Conservation (phyloP, 2,329 filamentous ascomycete genomes). For the Cyphellophora attinorum region DNA sequence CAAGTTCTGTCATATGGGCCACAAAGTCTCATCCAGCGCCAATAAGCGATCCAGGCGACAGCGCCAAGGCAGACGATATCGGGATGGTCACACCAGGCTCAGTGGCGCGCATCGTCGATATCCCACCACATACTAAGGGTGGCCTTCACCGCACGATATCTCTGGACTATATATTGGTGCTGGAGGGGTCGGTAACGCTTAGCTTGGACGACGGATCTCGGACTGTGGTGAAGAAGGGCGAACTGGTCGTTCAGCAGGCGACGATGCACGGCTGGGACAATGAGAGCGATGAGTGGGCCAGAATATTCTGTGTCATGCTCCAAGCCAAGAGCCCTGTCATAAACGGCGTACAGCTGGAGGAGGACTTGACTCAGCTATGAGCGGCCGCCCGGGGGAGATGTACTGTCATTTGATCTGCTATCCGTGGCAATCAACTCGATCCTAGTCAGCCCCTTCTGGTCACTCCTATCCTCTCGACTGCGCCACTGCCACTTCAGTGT, state of each 20-base stretch:
- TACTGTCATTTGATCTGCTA: no score
- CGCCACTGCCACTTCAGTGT: no score
- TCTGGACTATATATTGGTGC: conserved; percentile 19
- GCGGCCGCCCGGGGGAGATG: no score
- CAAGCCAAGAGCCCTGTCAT: conserved; percentile 2
- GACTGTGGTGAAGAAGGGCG: conserved; percentile 14
- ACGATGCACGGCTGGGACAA: conserved; percentile 9
- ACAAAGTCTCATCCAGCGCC: no score
- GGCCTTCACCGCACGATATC: conserved; percentile 19
- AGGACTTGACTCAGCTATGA: no score
- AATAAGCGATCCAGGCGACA: neutral
- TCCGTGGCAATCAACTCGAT: no score
- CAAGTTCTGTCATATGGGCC: no score
- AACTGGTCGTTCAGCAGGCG: conserved; percentile 17
- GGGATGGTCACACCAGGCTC: conserved; percentile 7
- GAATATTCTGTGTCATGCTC: conserved; percentile 3
- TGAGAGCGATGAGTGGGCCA: conserved; percentile 2
- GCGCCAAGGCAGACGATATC: neutral
- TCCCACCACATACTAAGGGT: conserved; percentile 11
- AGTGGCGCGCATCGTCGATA: conserved; percentile 14
- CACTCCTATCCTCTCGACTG: no score
- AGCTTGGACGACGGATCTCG: conserved; percentile 19
- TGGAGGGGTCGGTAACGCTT: conserved; percentile 17
- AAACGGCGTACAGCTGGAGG: no score
- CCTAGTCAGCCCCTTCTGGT: no score